Evolutionary conservation across 352 stramenopile genomes (phyloP), one percentile per base, ranked within the genome.

Genomic region (Plasmopara viticola): DNA sequence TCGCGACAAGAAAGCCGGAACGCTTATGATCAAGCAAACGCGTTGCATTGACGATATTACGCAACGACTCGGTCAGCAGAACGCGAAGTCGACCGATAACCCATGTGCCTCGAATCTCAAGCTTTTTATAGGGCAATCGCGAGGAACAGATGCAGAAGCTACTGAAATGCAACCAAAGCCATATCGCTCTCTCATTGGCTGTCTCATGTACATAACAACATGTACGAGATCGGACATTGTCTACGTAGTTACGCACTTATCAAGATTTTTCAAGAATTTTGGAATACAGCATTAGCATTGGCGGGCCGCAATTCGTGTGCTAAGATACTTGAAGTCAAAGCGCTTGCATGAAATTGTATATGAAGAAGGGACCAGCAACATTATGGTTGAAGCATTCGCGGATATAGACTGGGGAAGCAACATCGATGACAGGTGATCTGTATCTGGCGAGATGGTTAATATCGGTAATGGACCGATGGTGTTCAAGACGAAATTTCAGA

Each of bases 81-180:
- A 63, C 10, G 44, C 60, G 0, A 60, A 56, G 37, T 0, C 8
- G 0, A 33, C 52, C 0, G 39, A 56, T 1, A 68, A 64, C 25
- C 31, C 53, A 0, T 43, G 52, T 1, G 60, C 60, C 25, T 56
- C 52, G 2, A 55, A 48, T 35, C 31, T 2, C 10, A 35, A 12
- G 0, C 31, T 35, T 12, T 35, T 12, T 1, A 35, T 2, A 35
- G 10, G 1, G 10, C 31, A 35, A 12, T 35, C 10, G 6, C 31
- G 2, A 5, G 10, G 3, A 25, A 25, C 20, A 25, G 20, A 25
- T 25, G 20, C 31, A 12, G 6, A 35, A 35, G 7, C 10, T 12
- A 35, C 31, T 35, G 31, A 12, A 12, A 35, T 35, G 31, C 1
- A 4, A 1, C 5, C 31, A 4, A 35, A 12, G 10, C 10, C 6